Evolutionary conservation across 1,284 basidiomycete genomes (phyloP).

Genomic region (Pterulicium gracile): DNA sequence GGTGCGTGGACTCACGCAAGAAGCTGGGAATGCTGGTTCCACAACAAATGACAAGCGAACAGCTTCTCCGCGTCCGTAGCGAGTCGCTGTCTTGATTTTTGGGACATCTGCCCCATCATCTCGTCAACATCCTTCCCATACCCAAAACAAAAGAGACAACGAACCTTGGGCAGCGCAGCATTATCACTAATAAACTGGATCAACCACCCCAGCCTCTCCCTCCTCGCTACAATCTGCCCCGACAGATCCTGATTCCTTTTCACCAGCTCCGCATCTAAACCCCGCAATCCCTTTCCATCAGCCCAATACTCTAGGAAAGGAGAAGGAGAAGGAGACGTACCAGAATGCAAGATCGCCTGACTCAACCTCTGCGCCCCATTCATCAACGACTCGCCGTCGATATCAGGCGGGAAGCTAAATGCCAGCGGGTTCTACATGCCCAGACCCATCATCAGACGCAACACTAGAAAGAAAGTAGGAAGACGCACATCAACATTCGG

Average conservation of each 20-base stretch:
- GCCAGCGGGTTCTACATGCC: slow-evolving; percentile 64
- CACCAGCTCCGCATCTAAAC: slow-evolving; percentile 61
- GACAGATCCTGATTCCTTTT: slow-evolving; percentile 73
- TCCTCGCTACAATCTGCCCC: slow-evolving; percentile 67
- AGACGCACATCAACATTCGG: slow-evolving; percentile 45
- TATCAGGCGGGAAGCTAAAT: slow-evolving; percentile 72
- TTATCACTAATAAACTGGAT: slow-evolving; percentile 86
- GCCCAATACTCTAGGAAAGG: slow-evolving; percentile 1
- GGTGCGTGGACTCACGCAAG: slow-evolving; percentile 36
- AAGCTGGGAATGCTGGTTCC: slow-evolving; percentile 72
- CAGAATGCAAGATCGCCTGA: slow-evolving; percentile 60
- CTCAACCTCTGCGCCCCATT: slow-evolving; percentile 73
- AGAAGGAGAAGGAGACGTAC: slow-evolving; percentile 21
- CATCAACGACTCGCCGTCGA: slow-evolving; percentile 75
- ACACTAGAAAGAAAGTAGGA: neutral
- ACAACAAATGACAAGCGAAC: slow-evolving; percentile 74
- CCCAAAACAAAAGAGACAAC: slow-evolving; percentile 10
- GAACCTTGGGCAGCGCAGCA: slow-evolving; percentile 62
- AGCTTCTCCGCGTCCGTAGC: slow-evolving; percentile 86
- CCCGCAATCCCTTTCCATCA: neutral
- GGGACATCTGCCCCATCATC: slow-evolving; percentile 81
- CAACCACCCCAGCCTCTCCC: slow-evolving; percentile 69
- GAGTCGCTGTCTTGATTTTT: slow-evolving; percentile 65
- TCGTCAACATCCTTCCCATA: no score
- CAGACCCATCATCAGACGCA: slow-evolving; percentile 10